Evolutionary conservation across 805 yeast species (phyloP), one percentile per base, ranked within the genome.

Genomic region (Yamadazyma sp.): DNA sequence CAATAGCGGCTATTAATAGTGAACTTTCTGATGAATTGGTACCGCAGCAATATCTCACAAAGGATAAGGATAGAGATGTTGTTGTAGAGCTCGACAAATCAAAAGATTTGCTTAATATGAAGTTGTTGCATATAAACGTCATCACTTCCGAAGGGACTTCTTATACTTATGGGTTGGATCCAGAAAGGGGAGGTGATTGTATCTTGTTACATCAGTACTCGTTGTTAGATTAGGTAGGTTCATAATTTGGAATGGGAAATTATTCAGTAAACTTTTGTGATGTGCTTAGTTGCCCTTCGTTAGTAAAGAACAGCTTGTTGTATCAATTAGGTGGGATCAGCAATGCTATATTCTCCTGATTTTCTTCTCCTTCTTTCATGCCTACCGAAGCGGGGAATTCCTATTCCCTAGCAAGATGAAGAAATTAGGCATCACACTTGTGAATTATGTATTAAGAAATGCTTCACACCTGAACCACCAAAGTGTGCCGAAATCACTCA

Each of bases 181-280:
- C 93, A 0, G 95, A 82, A 44, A 64, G 90, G 37, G 98, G 98
- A 1, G 99, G 99, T 2, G 96, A 90, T 54, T 91, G 98, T 61
- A 77, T 83, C 26, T 64, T 88, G 44, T 64, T 85, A 38, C 78
- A 81, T 44, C 95, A 87, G 52, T 82, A 80, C 52, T 73, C 82
- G 5, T 63, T 84, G 28, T 52, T 66, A 20, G 71, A 63, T 20
- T 41, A n/a, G n/a, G n/a, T n/a, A n/a, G n/a, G n/a, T n/a, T n/a
- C n/a, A n/a, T n/a, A n/a, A n/a, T n/a, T 21, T 21, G 24, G 24
- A 21, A 11, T 8, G 16, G 16, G 29, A 26, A n/a, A 11, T 4
- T 5, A 26, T n/a, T n/a, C n/a, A n/a, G n/a, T n/a, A n/a, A n/a
- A n/a, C n/a, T n/a, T n/a, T n/a, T n/a, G n/a, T n/a, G n/a, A n/a